Evolutionary conservation across 2,329 filamentous ascomycete species (phyloP), one percentile per base, ranked within the genome.

Genomic region (Nigrospora sphaerica): DNA sequence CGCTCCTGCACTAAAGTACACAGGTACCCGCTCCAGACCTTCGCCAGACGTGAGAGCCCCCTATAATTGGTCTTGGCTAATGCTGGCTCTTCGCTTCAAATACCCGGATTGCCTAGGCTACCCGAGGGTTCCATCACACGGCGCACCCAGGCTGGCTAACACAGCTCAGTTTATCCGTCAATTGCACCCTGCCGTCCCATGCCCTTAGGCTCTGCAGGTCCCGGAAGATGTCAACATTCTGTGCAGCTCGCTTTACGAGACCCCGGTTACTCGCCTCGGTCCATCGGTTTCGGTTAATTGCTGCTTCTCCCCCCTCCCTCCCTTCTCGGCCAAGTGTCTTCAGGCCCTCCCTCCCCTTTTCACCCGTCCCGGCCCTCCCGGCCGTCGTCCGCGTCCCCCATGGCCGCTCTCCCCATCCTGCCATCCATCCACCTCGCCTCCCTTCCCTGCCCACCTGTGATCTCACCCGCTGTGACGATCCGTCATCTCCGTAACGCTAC

Each of bases 141-240:
- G 7, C 23, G 7, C 5, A 28, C 23, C 23, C 23, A 28, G 39
- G 38, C 38, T 40, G 38, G 5, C 23, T 23, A 23, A 16, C 19
- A 23, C 16, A 23, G 7, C 19, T 45, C 45, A 55, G 47, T 60
- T 60, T 61, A 60, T 50, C 59, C 58, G 54, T 56, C 50, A 49
- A 51, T 56, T 51, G 51, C 43, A 57, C 54, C 50, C 51, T 52
- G 46, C 23, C 23, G 10, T 28, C 4, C 19, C 23, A 28, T 28
- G 10, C 23, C 23, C 23, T 28, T 28, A 28, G 23, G 23, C 23
- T 28, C 23, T 28, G 23, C 23, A 28, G 23, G 23, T 28, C 23
- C 23, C 23, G 23, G 23, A 28, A 28, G 23, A 28, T 28, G 10
- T 28, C 23, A 7, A 6, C 4, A 28, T 28, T 6, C 4, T 28